Evolutionary conservation across 352 stramenopile species (phyloP).

Genomic region (Nothophytophthora sp.): DNA sequence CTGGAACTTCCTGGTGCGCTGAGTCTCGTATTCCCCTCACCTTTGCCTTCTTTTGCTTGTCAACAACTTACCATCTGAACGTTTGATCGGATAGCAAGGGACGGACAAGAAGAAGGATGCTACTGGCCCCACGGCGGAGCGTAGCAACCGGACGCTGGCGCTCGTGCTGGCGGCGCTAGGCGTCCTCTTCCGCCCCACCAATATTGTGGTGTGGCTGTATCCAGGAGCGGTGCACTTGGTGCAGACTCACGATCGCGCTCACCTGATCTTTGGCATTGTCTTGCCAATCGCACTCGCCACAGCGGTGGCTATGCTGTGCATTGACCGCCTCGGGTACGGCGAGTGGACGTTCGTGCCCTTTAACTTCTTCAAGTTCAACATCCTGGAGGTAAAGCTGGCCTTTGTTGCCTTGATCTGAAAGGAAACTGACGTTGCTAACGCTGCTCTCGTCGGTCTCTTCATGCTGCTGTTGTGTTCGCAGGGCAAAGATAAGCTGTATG

Average conservation of each 20-base stretch:
- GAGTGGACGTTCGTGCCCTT: constrained; percentile 84
- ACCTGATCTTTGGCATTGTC: constrained; percentile 47
- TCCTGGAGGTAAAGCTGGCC: constrained; percentile 55
- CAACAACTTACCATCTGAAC: not conserved
- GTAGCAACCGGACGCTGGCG: constrained; percentile 39
- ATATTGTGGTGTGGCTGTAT: constrained; percentile 77
- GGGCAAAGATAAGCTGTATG: constrained; percentile 84
- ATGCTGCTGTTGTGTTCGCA: constrained; percentile 17
- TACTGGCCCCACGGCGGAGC: constrained; percentile 16
- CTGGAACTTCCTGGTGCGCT: constrained; percentile 64
- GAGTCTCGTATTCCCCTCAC: too few relatives aligned
- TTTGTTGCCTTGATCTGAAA: not conserved
- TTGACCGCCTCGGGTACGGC: constrained; percentile 79
- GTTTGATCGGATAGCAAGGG: constrained; percentile 12
- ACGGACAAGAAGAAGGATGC: constrained; percentile 41
- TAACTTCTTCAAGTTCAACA: constrained; percentile 90
- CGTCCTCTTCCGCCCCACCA: constrained; percentile 84
- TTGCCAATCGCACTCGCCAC: constrained; percentile 62
- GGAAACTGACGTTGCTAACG: not conserved
- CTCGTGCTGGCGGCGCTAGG: constrained; percentile 63
- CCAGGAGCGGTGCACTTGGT: constrained; percentile 58
- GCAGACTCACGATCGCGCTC: constrained; percentile 37
- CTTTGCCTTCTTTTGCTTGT: not conserved
- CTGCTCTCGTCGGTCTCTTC: too few relatives aligned
- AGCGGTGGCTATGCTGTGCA: constrained; percentile 58